Evolutionary conservation across 2,329 filamentous ascomycete species (phyloP).

Genomic region (Calonectria honghensis): DNA sequence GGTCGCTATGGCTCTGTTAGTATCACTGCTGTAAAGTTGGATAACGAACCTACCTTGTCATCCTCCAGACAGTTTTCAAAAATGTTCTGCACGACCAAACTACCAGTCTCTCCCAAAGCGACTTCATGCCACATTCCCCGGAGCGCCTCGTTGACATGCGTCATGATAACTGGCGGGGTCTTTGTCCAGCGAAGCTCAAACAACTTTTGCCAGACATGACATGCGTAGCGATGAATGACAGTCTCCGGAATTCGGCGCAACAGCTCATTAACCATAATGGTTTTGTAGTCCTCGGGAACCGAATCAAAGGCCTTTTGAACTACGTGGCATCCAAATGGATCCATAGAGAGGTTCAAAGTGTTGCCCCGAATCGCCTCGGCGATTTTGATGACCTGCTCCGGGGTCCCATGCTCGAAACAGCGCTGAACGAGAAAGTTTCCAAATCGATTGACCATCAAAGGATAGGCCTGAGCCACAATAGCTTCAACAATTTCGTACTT

Average conservation of each 20-base stretch:
- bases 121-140: slow-evolving; percentile 99
- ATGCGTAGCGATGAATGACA: slow-evolving; percentile 98
- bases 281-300: slow-evolving; percentile 97
- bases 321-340: slow-evolving; percentile 98
- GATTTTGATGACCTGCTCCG: slow-evolving; percentile 95
- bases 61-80: slow-evolving; percentile 99
- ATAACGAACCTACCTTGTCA: slow-evolving; percentile 84
- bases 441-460: slow-evolving; percentile 98
- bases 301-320: slow-evolving; percentile 99
- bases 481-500: slow-evolving; percentile 98
- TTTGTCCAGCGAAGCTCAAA: slow-evolving; percentile 98
- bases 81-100: slow-evolving; percentile 98
- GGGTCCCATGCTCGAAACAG: slow-evolving; percentile 98
- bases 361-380: slow-evolving; percentile 95
- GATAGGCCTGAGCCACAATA: slow-evolving; percentile 95
- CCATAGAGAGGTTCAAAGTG: slow-evolving; percentile 96
- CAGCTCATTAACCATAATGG: slow-evolving; percentile 98
- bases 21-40: not conserved
- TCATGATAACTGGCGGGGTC: slow-evolving; percentile 98
- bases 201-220: slow-evolving; percentile 99
- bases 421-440: slow-evolving; percentile 99
- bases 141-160: slow-evolving; percentile 95
- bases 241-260: slow-evolving; percentile 97
- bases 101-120: slow-evolving; percentile 96
- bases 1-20: slow-evolving; percentile 79